Evolutionary conservation across 2,329 filamentous ascomycete species (phyloP), one percentile per base, ranked within the genome.

Genomic region (Aspergillus ibericus): DNA sequence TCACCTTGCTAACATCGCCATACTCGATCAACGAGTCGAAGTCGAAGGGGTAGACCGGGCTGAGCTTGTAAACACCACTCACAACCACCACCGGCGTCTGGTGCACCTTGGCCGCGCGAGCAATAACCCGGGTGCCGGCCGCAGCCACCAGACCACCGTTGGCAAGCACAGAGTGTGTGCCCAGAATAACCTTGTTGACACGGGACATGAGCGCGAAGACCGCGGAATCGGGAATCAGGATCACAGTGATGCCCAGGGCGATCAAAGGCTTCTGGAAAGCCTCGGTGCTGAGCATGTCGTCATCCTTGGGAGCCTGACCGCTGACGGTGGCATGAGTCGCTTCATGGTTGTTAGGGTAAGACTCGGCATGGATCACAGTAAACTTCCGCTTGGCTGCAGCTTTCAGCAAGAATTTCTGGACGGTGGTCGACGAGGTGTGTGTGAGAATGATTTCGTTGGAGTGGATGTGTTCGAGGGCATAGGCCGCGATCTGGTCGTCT

Each of bases 141-240:
- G 92, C 89, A 16, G 92, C 90, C 27, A 98, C 83, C 25, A 96
- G 85, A 6, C 90, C 90, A 53, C 95, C 95, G 68, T 96, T 95
- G 51, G 91, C 91, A 47, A 96, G 86, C 27, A 99, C 91, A 3
- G 90, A 89, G 70, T 93, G 89, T 5, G 93, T 93, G 12, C 90
- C 89, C 6, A 99, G 82, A 50, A 99, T 90, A 61, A 99, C 93
- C 79, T 97, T 97, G 81, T 93, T 96, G 67, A 97, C 91, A 60
- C 90, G 87, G 8, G 93, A 90, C 91, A 99, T 98, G 69, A 98
- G 90, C 1, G 93, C 92, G 78, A 93, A 96, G 55, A 96, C 84
- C 9, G 92, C 90, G 7, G 88, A 89, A 75, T 96, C 93, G 44
- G 91, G 87, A 56, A 98, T 88, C 60, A 91, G 84, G 66, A 97